These are phyloP conservation scores for Mangifera indica DNA, from an alignment of 345 rosid genomes.

Conservation along the genomic window DNA sequence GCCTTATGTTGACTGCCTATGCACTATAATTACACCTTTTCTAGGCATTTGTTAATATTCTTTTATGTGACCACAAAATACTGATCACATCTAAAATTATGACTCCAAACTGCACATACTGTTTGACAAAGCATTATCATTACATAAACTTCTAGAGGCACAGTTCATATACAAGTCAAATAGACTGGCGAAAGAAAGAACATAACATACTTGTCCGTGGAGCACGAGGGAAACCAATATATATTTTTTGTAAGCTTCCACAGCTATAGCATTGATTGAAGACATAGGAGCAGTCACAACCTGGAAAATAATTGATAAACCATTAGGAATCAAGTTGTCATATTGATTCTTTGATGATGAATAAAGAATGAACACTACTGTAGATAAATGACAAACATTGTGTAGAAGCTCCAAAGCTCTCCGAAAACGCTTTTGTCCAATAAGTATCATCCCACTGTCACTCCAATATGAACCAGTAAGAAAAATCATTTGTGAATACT, in stretches of 20 bases:
- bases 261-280: slow-evolving; percentile 70
- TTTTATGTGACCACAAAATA: not conserved
- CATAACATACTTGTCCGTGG: slow-evolving; percentile 63
- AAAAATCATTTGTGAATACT: not conserved
- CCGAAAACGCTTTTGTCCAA: slow-evolving; percentile 72
- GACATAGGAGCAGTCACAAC: slow-evolving; percentile 94
- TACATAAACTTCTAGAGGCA: slow-evolving; percentile 5
- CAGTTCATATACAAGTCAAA: not conserved
- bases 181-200: slow-evolving; percentile 9
- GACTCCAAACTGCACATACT: slow-evolving; percentile 4
- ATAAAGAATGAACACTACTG: slow-evolving; percentile 14
- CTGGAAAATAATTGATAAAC: slow-evolving; percentile 36
- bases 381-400: slow-evolving; percentile 44
- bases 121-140: not conserved
- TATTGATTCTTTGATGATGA: slow-evolving; percentile 2
- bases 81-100: not conserved
- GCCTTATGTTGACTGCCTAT: not conserved
- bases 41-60: not conserved
- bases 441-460: slow-evolving; percentile 92
- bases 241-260: slow-evolving; percentile 93
- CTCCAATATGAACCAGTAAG: slow-evolving; percentile 20
- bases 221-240: slow-evolving; percentile 80
- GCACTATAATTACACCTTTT: not conserved
- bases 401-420: slow-evolving; percentile 93
- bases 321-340: slow-evolving; percentile 14